A percentile compares a stretch with the other conserved stretches of the same genome.
phyloP scores from a whole-genome alignment of 352 stramenopile species.

The Phytophthora colocasiae region DNA sequence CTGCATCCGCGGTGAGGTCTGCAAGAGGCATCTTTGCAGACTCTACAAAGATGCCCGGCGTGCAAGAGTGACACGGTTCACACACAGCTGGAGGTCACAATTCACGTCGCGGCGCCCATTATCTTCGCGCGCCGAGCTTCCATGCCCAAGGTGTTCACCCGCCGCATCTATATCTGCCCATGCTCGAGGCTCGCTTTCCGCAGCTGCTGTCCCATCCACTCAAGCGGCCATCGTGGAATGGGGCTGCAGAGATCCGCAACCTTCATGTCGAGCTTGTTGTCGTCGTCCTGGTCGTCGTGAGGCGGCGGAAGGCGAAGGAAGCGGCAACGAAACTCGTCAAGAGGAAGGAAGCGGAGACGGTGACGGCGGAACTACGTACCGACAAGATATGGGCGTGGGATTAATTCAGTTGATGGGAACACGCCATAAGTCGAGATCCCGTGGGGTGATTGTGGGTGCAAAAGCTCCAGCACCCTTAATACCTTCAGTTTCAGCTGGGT shows the following conservation, averaged over 20 bases:
- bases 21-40: neutral
- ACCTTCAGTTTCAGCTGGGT: too few relatives aligned
- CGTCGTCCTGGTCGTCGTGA: too few relatives aligned
- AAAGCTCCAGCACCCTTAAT: too few relatives aligned
- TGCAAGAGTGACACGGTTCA: slow-evolving; percentile 32
- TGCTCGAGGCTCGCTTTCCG: slow-evolving; percentile 15
- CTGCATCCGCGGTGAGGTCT: slow-evolving; percentile 9
- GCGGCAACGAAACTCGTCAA: neutral
- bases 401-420: too few relatives aligned
- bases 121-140: slow-evolving; percentile 7
- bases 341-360: too few relatives aligned
- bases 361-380: too few relatives aligned
- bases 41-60: slow-evolving; percentile 10
- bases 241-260: slow-evolving; percentile 17
- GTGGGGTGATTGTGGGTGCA: too few relatives aligned
- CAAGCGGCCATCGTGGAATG: slow-evolving; percentile 22
- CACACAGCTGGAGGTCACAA: slow-evolving; percentile 30
- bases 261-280: neutral
- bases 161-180: slow-evolving; percentile 28
- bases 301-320: neutral
- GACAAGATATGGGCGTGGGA: too few relatives aligned
- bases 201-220: slow-evolving; percentile 29
- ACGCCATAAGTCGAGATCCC: too few relatives aligned
- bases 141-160: slow-evolving; percentile 1
- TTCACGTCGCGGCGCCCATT: slow-evolving; percentile 23